Percentiles rank a stretch among this genome's conserved stretches.
These are phyloP conservation scores for Fusarium goolgardi DNA, from an alignment of 2,329 filamentous ascomycete genomes.

Conservation along the genomic window DNA sequence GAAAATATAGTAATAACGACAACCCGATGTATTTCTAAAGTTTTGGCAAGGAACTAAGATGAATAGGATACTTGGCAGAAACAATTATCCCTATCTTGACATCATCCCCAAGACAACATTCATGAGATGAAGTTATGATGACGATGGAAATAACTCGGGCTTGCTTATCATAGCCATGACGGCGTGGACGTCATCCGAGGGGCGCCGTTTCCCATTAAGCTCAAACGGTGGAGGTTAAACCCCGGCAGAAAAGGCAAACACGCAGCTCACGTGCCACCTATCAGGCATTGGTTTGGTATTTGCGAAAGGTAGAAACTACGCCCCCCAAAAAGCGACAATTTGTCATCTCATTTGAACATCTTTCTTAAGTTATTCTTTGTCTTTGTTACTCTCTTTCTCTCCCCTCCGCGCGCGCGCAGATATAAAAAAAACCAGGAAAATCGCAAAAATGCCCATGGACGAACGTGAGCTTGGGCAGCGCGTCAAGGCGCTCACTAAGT, in stretches of 20 bases:
- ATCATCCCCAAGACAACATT: background rate
- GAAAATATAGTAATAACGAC: background rate
- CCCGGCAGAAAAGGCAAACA: conserved; percentile 11
- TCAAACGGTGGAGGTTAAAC: conserved; percentile 30
- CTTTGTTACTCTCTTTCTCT: background rate
- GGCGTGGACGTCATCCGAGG: conserved; percentile 14
- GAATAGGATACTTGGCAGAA: background rate
- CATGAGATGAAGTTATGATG: conserved; percentile 2
- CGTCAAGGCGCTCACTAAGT: conserved; percentile 84
- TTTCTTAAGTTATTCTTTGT: conserved; percentile 2
- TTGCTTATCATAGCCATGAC: background rate
- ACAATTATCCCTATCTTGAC: background rate
- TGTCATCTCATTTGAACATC: conserved; percentile 12
- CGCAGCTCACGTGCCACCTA: conserved; percentile 36
- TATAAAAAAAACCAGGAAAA: background rate
- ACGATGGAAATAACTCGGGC: conserved; percentile 13
- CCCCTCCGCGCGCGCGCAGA: background rate
- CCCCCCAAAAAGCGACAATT: conserved; percentile 15
- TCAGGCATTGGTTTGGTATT: conserved; percentile 17
- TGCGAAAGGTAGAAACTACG: conserved; percentile 25
- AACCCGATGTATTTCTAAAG: background rate
- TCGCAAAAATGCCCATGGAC: conserved; percentile 68
- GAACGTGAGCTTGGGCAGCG: conserved; percentile 82
- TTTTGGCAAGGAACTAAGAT: accelerated
- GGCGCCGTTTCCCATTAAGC: conserved; percentile 4